Evolutionary conservation across 2,329 filamentous ascomycete genomes (phyloP).

Genomic region (Myriosclerotinia curreyana): DNA sequence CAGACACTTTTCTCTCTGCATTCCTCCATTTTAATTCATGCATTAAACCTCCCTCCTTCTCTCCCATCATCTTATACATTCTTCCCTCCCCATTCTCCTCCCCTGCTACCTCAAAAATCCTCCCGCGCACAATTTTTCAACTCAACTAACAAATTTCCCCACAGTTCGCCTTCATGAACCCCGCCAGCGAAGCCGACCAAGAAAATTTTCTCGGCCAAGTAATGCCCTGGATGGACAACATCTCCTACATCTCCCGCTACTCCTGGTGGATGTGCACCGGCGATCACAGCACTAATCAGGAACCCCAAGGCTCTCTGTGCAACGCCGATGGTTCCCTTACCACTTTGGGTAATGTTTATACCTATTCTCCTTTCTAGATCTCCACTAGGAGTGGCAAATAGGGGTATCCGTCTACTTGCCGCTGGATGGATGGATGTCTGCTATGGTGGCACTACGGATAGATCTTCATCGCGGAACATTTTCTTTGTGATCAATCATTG

Average conservation of each 20-base stretch:
- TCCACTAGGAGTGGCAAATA: background rate
- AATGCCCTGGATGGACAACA: constrained; percentile 45
- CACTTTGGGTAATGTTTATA: background rate
- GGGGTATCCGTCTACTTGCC: background rate
- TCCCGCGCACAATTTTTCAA: background rate
- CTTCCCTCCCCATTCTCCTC: too few relatives aligned
- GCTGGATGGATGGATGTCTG: background rate
- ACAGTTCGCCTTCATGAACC: constrained; percentile 9
- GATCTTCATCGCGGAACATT: background rate
- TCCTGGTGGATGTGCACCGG: constrained; percentile 20
- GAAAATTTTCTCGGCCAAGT: constrained; percentile 42
- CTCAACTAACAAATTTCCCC: background rate
- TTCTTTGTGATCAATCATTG: background rate
- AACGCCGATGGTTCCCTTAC: background rate
- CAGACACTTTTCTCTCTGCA: too few relatives aligned
- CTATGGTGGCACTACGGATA: background rate
- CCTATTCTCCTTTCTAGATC: background rate
- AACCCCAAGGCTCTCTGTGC: constrained; percentile 10
- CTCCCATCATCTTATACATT: too few relatives aligned
- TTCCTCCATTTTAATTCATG: too few relatives aligned
- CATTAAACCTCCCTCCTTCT: background rate
- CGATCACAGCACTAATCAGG: too few relatives aligned
- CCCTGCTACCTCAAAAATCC: background rate
- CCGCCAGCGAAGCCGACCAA: constrained; percentile 33
- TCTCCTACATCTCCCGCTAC: constrained; percentile 26